Conservation (phyloP, 2,329 filamentous ascomycete species). For the Myotisia sp. region DNA sequence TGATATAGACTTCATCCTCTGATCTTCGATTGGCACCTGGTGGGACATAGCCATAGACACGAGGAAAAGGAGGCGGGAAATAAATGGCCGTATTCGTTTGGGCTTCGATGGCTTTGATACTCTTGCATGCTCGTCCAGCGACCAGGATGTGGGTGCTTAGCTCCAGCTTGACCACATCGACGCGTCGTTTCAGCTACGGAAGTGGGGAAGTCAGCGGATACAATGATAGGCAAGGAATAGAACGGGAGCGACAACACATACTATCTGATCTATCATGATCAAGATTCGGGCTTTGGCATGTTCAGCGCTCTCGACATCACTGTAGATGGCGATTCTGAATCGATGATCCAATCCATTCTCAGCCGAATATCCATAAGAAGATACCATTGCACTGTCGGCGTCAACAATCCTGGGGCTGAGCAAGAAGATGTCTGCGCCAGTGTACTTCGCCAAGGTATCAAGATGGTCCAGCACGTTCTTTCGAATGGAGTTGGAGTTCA, state of each 20-base stretch:
- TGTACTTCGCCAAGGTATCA: slow-evolving; percentile 73
- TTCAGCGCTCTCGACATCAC: slow-evolving; percentile 86
- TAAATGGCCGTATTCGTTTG: slow-evolving; percentile 94
- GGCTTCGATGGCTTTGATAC: slow-evolving; percentile 95
- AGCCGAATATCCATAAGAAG: slow-evolving; percentile 61
- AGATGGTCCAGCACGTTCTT: slow-evolving; percentile 67
- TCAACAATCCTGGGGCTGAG: slow-evolving; percentile 75
- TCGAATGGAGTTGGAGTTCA: slow-evolving; percentile 51
- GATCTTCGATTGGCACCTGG: slow-evolving; percentile 67
- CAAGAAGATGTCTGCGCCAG: slow-evolving; percentile 91
- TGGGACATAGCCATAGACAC: slow-evolving; percentile 79
- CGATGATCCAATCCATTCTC: slow-evolving; percentile 74
- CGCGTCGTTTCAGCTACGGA: slow-evolving; percentile 39
- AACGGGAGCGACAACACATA: slow-evolving; percentile 39
- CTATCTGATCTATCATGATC: slow-evolving; percentile 93
- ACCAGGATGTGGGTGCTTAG: slow-evolving; percentile 79
- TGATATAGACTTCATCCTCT: slow-evolving; percentile 87
- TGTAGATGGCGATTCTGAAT: slow-evolving; percentile 85
- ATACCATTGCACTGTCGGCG: slow-evolving; percentile 59
- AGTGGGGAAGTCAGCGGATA: background rate
- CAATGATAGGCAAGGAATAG: slow-evolving; percentile 7
- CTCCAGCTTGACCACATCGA: slow-evolving; percentile 71
- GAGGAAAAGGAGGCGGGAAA: slow-evolving; percentile 87
- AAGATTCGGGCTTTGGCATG: slow-evolving; percentile 92
- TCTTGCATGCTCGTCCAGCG: slow-evolving; percentile 86